Percentiles rank a stretch among this genome's conserved stretches.
Conservation (phyloP, 2,329 filamentous ascomycete species). For the Erysiphe neolycopersici region DNA sequence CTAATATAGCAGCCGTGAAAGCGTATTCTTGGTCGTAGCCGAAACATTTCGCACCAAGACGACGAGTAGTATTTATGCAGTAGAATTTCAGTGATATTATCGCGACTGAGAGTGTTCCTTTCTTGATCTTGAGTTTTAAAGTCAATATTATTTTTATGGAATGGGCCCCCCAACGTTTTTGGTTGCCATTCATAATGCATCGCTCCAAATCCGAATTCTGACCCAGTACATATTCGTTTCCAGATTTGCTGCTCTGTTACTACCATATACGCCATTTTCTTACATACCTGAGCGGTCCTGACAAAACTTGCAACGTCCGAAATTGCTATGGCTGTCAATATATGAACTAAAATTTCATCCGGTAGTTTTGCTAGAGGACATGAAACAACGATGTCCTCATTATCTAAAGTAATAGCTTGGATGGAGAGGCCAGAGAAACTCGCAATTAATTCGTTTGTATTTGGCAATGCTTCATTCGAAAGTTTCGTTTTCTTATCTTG, state of each 20-base stretch:
- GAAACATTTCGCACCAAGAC: conserved; percentile 48
- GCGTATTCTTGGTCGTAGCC: conserved; percentile 55
- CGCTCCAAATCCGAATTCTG: conserved; percentile 48
- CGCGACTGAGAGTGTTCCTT: conserved; percentile 1
- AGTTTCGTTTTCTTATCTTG: conserved; percentile 10
- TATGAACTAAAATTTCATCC: conserved; percentile 59
- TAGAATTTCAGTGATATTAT: conserved; percentile 9
- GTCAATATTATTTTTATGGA: conserved; percentile 11
- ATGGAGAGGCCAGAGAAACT: conserved; percentile 51
- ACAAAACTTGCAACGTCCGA: conserved; percentile 52
- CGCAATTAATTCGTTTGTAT: conserved; percentile 41
- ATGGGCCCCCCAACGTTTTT: conserved; percentile 27
- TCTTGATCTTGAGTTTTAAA: conserved; percentile 1
- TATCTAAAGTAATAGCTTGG: conserved; percentile 33
- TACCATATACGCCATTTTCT: conserved; percentile 62
- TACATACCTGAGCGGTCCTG: conserved; percentile 59
- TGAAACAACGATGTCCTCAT: conserved; percentile 48
- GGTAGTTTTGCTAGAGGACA: conserved; percentile 58
- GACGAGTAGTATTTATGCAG: conserved; percentile 19
- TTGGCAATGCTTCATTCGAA: conserved; percentile 24
- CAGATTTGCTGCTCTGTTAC: conserved; percentile 66
- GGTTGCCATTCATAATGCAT: conserved; percentile 64
- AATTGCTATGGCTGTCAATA: conserved; percentile 45
- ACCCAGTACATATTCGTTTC: conserved; percentile 44
- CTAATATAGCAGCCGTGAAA: conserved; percentile 94